phyloP scores from a whole-genome alignment of 768 basidiomycete genomes.

The Thelephora ganbajun region DNA sequence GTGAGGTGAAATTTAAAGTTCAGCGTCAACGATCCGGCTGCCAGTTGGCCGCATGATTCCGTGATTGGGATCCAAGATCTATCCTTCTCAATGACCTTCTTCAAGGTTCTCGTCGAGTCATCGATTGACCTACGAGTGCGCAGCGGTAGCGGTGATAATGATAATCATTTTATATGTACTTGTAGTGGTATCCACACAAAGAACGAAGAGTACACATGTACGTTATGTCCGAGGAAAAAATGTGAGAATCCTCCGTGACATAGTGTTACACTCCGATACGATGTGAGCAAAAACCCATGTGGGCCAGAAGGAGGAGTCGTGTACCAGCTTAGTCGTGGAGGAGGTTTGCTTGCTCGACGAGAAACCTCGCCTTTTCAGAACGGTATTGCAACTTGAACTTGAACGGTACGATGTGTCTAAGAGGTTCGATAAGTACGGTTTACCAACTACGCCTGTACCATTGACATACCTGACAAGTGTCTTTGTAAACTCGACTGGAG shows the following conservation, averaged over 20 bases:
- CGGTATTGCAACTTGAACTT: background rate
- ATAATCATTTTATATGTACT: too few species aligned
- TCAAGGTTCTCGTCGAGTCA: too few species aligned
- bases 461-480: background rate
- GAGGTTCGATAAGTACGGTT: too few species aligned
- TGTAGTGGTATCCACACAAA: too few species aligned
- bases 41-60: background rate
- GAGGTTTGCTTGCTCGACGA: background rate
- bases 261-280: background rate
- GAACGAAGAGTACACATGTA: too few species aligned
- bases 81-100: too few species aligned
- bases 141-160: too few species aligned
- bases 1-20: background rate
- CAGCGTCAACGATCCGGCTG: background rate
- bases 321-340: background rate
- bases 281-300: background rate
- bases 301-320: background rate
- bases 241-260: background rate
- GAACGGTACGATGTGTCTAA: background rate
- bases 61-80: background rate
- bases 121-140: too few species aligned
- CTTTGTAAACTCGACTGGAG: constrained; percentile 11
- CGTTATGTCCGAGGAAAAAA: too few species aligned
- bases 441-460: background rate
- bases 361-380: background rate